A percentile compares a stretch with the other conserved stretches of the same genome.
Conservation (phyloP, 2,329 filamentous ascomycete species). For the Magnaporthiopsis poae region DNA sequence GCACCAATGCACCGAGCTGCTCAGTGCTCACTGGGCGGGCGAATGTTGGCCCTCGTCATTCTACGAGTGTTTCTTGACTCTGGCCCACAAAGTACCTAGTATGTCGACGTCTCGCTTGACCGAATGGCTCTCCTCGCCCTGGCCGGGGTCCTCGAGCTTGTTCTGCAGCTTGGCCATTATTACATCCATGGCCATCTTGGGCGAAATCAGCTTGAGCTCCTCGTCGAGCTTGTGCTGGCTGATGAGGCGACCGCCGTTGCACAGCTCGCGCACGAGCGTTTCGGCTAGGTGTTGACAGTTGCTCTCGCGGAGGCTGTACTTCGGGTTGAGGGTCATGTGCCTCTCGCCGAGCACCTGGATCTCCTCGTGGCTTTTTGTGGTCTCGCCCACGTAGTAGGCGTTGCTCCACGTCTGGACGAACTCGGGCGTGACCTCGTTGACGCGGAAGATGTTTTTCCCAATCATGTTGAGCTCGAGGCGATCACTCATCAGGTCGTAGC, state of each 20-base stretch:
- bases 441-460: conserved; percentile 20
- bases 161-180: conserved; percentile 20
- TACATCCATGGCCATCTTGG: conserved; percentile 21
- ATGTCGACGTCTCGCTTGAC: conserved; percentile 16
- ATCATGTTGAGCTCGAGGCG: conserved; percentile 19
- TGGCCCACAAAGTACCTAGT: conserved; percentile 15
- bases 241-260: conserved; percentile 22
- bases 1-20: no score
- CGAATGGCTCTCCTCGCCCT: conserved; percentile 12
- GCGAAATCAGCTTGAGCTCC: conserved; percentile 20
- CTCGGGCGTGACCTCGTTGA: conserved; percentile 20
- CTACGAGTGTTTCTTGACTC: conserved; percentile 4
- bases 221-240: conserved; percentile 23
- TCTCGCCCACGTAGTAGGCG: conserved; percentile 24
- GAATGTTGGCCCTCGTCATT: neutral
- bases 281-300: conserved; percentile 25
- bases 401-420: conserved; percentile 21
- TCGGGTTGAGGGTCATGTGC: conserved; percentile 16
- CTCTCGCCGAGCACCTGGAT: conserved; percentile 20
- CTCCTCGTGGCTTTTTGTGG: conserved; percentile 21
- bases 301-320: conserved; percentile 22
- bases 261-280: conserved; percentile 21
- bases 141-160: conserved; percentile 16
- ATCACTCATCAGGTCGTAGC: conserved; percentile 24
- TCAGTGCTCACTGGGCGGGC: no score